These are phyloP conservation scores for Iberis amara DNA, from an alignment of 441 rosid genomes.

Conservation along the genomic window DNA sequence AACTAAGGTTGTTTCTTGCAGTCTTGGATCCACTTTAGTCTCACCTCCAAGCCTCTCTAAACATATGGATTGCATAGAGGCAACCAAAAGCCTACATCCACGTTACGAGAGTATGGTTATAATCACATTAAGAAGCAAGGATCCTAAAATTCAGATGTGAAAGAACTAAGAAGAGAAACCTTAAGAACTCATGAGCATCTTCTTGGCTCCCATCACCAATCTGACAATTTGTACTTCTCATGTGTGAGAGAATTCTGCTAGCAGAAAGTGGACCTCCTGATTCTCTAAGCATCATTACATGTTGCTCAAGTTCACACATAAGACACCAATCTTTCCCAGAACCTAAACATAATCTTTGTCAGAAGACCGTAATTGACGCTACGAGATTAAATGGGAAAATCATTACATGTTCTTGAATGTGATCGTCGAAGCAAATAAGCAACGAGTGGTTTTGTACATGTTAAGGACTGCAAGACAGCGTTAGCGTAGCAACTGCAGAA, in stretches of 20 bases:
- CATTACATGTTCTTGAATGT: constrained; percentile 75
- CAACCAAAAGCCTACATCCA: constrained; percentile 56
- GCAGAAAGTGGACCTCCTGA: constrained; percentile 65
- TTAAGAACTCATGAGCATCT: constrained; percentile 89
- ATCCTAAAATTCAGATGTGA: constrained; percentile 11
- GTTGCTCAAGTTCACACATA: constrained; percentile 84
- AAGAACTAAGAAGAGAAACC: constrained; percentile 36
- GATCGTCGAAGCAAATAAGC: constrained; percentile 61
- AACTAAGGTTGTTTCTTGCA: constrained; percentile 83
- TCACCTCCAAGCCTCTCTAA: constrained; percentile 80
- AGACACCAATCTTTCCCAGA: constrained; percentile 70
- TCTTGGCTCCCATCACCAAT: constrained; percentile 86
- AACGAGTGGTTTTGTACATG: constrained; percentile 74
- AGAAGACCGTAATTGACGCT: constrained; percentile 2
- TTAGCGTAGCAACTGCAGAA: constrained; percentile 81
- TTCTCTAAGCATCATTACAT: constrained; percentile 63
- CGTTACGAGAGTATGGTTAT: background rate
- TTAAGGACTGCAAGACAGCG: constrained; percentile 80
- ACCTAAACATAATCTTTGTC: constrained; percentile 37
- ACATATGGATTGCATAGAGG: constrained; percentile 80
- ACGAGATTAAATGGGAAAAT: constrained; percentile 16
- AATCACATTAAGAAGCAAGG: constrained; percentile 10
- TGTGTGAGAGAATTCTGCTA: constrained; percentile 57
- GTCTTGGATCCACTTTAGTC: constrained; percentile 53
- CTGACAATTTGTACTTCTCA: constrained; percentile 58